Evolutionary conservation across 768 basidiomycete species (phyloP), one percentile per base, ranked within the genome.

Genomic region (Gloeophyllum trabeum): DNA sequence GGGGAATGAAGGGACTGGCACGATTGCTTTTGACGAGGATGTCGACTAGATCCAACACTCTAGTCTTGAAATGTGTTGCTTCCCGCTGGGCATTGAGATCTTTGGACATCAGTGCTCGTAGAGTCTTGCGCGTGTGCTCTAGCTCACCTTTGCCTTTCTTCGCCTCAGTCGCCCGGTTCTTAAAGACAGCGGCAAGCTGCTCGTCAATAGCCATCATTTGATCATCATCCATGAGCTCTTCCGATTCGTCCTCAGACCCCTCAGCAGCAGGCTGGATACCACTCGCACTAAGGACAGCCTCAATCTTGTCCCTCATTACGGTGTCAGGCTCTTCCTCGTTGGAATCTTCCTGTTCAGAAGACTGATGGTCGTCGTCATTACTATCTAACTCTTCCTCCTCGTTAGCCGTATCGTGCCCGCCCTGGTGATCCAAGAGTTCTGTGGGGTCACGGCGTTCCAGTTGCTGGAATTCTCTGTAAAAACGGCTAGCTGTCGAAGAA

Each of bases 191-290:
- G 3, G 87, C 89, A 5, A 99, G 76, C 55, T 94, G 84, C 39
- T 87, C 85, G 54, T 99, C 94, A 21, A 98, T 76, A 24, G 84
- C 85, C 71, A 98, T 80, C 94, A 99, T 99, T 62, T 96, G 89
- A 20, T 98, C 93, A 55, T 99, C 94, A 55, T 96, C 86, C 81
- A 94, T 82, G 22, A 81, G 63, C 38, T 85, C 83, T 12, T 77
- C 77, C 30, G 61, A 65, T 3, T 67, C 70, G 26, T 69, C 76
- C 36, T 77, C 76, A 5, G 69, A 68, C 18, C 76, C 75, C 5
- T 73, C 73, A 13, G 73, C 69, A 1, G 67, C 73, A 16, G 71
- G 71, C 26, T 72, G 70, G 25, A 78, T 61, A 5, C 76, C 79
- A 49, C 75, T 78, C 10, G 70, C 70, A 16, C 70, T 69, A 3